Conservation (phyloP, 345 rosid species). For the Geranium brycei region DNA sequence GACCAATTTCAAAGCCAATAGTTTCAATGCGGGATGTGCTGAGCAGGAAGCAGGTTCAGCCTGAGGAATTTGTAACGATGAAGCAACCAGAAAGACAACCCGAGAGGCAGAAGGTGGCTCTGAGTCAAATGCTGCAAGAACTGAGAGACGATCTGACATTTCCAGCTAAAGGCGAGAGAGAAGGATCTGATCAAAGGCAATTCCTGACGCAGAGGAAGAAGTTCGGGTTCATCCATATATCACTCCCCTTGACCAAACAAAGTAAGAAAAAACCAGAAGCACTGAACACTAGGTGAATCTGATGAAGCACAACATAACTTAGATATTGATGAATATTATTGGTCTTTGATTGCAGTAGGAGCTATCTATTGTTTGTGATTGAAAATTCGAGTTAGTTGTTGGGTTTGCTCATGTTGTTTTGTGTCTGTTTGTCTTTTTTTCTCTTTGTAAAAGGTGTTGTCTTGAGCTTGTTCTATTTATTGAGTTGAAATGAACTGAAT, state of each 20-base stretch:
- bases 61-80: constrained; percentile 31
- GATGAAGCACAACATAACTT: background rate
- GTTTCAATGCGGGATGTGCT: constrained; percentile 93
- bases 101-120: constrained; percentile 52
- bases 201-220: constrained; percentile 50
- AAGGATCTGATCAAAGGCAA: constrained; percentile 33
- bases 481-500: background rate
- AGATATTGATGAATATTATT: background rate
- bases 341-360: background rate
- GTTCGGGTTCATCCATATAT: constrained; percentile 78
- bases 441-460: too few relatives aligned
- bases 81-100: constrained; percentile 23
- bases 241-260: constrained; percentile 61
- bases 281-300: constrained; percentile 14
- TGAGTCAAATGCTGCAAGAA: constrained; percentile 83
- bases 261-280: constrained; percentile 47
- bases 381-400: background rate
- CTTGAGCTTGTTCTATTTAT: background rate
- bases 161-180: constrained; percentile 33
- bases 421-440: too few relatives aligned
- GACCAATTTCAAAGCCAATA: constrained; percentile 46
- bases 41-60: constrained; percentile 54
- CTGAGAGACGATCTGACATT: constrained; percentile 49
- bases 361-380: background rate
- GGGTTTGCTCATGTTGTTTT: background rate